Base-by-base conservation (phyloP, 2,329 filamentous ascomycete genomes). In the Stromatinia cepivora region DNA sequence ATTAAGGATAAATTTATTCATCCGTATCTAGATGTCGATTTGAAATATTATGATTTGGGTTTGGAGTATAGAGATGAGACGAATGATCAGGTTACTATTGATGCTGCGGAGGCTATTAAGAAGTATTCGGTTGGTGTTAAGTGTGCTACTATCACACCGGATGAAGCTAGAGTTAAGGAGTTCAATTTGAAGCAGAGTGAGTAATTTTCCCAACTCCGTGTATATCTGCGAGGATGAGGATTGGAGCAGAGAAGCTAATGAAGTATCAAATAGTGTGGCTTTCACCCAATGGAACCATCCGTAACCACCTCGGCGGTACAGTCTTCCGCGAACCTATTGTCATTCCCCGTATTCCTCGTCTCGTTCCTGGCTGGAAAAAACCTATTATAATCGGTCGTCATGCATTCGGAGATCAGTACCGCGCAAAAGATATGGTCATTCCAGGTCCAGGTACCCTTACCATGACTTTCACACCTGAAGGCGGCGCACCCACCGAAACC, bases 1-100 rank as follows among this genome's bases (percentile, higher is more conserved):
- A 99, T 99, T 88, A 97, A 97, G 88, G 92, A 98, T 84, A 97
- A 96, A 87, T 94, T 97, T 85, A 97, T 97, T 83, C 86, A 90
- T 83, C 94, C 94, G 69, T 97, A 95, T 84, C 90, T 99, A 76
- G 94, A 97, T 81, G 89, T 99, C 81, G 94, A 98, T 82, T 89
- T 99, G 79, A 98, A 99, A 86, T 97, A 97, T 88, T 97, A 97
- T 82, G 93, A 97, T 80, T 83, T 97, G 77, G 95, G 95, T 72
- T 88, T 98, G 73, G 89, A 92, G 80, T 97, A 97, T 87, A 92
- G 95, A 80, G 94, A 99, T 81, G 83, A 97, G 87, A 98, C 95
- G 80, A 89, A 96, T 81, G 95, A 98, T 82, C 87, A 97, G 85
- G 94, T 99, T 82, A 99, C 95, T 72, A 81, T 94, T 76, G 95